These are phyloP conservation scores for Rasamsonia emersonii DNA, from an alignment of 2,329 filamentous ascomycete species.

Conservation along the genomic window DNA sequence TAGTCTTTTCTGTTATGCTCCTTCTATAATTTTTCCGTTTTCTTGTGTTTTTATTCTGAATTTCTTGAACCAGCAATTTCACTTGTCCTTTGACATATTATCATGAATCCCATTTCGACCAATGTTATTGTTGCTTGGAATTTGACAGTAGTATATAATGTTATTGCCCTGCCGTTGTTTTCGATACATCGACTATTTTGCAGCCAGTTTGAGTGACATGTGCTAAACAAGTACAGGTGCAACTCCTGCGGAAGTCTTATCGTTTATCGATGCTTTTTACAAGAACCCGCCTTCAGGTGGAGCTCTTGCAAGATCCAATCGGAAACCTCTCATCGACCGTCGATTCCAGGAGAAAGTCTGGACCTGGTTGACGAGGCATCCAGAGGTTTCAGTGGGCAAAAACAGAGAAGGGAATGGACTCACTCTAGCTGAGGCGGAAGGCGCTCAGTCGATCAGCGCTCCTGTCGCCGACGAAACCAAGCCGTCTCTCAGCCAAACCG, in stretches of 20 bases:
- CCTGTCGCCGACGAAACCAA: slow-evolving; percentile 2
- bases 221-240: slow-evolving; percentile 25
- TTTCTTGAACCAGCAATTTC: too few species aligned
- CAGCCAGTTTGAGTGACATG: slow-evolving; percentile 6
- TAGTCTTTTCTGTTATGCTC: slow-evolving; percentile 3
- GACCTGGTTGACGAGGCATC: slow-evolving; percentile 48
- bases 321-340: slow-evolving; percentile 35
- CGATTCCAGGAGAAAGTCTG: slow-evolving; percentile 47
- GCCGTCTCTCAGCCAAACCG: slow-evolving; percentile 1
- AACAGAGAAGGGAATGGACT: slow-evolving; percentile 33
- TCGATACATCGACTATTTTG: slow-evolving; percentile 7
- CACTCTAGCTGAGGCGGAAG: slow-evolving; percentile 33
- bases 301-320: slow-evolving; percentile 8
- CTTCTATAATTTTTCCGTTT: too few species aligned
- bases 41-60: too few species aligned
- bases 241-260: slow-evolving; percentile 25
- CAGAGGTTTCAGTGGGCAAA: slow-evolving; percentile 45
- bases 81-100: too few species aligned
- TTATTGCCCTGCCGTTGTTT: slow-evolving; percentile 1
- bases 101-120: too few species aligned
- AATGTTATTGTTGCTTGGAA: too few species aligned
- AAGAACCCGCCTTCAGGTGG: slow-evolving; percentile 12
- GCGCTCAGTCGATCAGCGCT: slow-evolving; percentile 5
- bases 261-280: slow-evolving; percentile 30
- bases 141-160: too few species aligned